Base-by-base conservation (phyloP, 805 yeast species). In the Yarrowia osloensis region DNA sequence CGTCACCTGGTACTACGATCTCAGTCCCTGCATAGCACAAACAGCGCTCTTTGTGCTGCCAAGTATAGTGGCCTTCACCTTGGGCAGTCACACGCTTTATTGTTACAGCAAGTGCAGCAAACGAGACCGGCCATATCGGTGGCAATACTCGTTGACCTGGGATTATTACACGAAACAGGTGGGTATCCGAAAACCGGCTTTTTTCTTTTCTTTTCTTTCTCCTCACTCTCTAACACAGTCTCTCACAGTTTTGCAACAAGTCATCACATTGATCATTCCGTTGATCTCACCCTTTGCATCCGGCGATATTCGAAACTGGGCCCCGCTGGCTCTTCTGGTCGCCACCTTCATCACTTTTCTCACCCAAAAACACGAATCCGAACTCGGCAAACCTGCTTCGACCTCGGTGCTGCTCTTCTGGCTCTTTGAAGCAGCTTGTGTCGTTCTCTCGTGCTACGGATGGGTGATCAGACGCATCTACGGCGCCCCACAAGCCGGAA, bases 371-470 rank as follows among this genome's bases (percentile, higher is more conserved):
- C 9, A 21, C 39, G 66, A 61, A 62, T 33, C 49, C 11, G 59
- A 47, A 15, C 50, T 31, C 6, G 44, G 54, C 4, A 44, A 65
- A 11, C 68, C 70, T 4, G 71, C 73, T 2, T 62, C 69, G 7
- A 70, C 69, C n/a, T 59, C 69, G 12, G 46, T 71, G 52, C 65
- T 72, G 47, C 33, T 70, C 4, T 72, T 69, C 50, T 72, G 73
- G 72, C 72, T 70, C n/a, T 37, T 68, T n/a, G 52, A 65, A 9
- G 49, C 67, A 2, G 46, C 68, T 2, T 70, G 50, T 39, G 39
- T 49, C 9, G 17, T 67, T 5, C 62, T 72, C 52, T 70, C 71
- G 40, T 57, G 67, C 17, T 69, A 50, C 54, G 67, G 70, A 33
- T 33, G 71, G 54, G 24, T 46, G 15, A 57, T 65, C 4, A 22